A percentile compares a stretch with the other conserved stretches of the same genome.
Conservation (phyloP, 2,329 filamentous ascomycete genomes). For the Gnomoniopsis sp. region DNA sequence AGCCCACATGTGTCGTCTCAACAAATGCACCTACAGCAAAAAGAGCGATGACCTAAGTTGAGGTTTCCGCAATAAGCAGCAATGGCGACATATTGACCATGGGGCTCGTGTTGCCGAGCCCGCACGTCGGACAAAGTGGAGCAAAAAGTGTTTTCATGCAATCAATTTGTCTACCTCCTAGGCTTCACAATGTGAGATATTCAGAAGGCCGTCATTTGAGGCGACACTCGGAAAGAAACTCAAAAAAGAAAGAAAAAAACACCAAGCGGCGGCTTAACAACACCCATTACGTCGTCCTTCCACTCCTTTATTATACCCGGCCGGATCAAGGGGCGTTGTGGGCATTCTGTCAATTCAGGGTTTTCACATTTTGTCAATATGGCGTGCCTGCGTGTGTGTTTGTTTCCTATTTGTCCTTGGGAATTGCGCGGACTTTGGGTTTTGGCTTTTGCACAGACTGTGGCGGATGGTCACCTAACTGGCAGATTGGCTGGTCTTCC, state of each 20-base stretch:
- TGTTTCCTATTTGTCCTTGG: constrained; percentile 5
- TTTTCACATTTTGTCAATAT: constrained; percentile 9
- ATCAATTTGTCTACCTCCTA: constrained; percentile 2
- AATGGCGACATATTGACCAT: neutral
- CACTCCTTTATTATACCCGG: constrained; percentile 17
- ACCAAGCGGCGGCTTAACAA: constrained; percentile 8
- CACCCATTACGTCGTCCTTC: constrained; percentile 7
- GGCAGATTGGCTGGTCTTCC: constrained; percentile 7
- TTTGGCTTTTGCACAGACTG: constrained; percentile 10
- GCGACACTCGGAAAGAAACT: neutral
- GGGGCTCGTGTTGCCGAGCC: neutral
- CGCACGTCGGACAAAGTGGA: neutral
- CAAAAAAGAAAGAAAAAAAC: no score
- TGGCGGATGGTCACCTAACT: neutral
- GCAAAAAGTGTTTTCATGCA: neutral
- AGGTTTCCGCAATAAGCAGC: neutral
- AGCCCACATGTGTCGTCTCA: neutral
- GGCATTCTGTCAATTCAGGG: constrained; percentile 12
- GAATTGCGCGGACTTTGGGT: constrained; percentile 5
- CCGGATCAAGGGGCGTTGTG: constrained; percentile 8
- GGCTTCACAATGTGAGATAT: neutral
- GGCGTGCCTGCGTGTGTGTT: constrained; percentile 11
- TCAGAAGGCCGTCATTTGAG: neutral
- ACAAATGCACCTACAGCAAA: neutral
- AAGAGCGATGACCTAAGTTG: neutral